Evolutionary conservation across 2,329 filamentous ascomycete genomes (phyloP), one percentile per base, ranked within the genome.

Genomic region (Ilyonectria robusta): DNA sequence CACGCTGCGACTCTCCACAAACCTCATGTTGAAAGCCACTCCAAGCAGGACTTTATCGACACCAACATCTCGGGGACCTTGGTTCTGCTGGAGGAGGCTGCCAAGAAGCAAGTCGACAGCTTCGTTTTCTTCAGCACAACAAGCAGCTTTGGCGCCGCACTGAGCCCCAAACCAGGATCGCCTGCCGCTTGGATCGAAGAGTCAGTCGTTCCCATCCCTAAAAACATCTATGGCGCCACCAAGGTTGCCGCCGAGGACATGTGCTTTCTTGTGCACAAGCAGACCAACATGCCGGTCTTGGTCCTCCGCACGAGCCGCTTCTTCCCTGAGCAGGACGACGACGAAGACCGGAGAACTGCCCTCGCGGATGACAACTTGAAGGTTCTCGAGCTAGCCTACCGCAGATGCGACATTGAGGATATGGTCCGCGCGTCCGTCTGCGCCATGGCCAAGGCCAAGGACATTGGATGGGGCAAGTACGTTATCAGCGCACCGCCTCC

Each of bases 191-290:
- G 83, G 83, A 85, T 85, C 67, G 76, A 81, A 70, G 84, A 85
- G 70, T 42, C 66, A 0, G 80, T 84, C 8, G 74, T 76, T 0
- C 81, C 83, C 0, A 68, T 78, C 21, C 83, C 84, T 2, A 85
- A 85, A 66, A 86, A 86, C 72, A 84, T 85, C 50, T 85, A 86
- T 68, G 85, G 85, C 60, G 79, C 80, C 4, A 86, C 84, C 19
- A 87, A 87, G 56, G 77, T 80, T 17, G 83, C 83, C 2, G 85
- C 85, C 5, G 85, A 87, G 67, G 84, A 86, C 57, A 64, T 86
- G 33, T 86, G 84, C 70, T 77, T 75, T 13, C 78, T 86, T 6
- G 66, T 84, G 1, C 81, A 84, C 47, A 70, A 72, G 13, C 78
- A 84, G 60, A 78, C 77, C 1, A 67, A 70, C 2, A 70, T 86